Conservation (phyloP, 2,329 filamentous ascomycete genomes). For the Fusarium robinianum region DNA sequence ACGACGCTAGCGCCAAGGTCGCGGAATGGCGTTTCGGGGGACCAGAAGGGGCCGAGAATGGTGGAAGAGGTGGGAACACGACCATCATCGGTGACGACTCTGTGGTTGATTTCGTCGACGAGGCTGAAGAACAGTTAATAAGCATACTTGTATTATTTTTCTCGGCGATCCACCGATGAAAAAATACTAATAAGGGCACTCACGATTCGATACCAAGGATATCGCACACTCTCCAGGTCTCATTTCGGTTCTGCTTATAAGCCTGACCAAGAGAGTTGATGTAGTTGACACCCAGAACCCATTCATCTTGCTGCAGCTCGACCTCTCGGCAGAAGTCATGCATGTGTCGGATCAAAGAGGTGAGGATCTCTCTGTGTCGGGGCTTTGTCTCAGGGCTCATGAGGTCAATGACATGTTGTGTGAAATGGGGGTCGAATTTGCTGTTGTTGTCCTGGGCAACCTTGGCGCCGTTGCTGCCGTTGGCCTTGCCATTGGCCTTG, state of each 20-base stretch:
- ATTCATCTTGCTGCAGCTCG: constrained; percentile 76
- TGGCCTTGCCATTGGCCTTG: too few species aligned
- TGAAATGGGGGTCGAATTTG: constrained; percentile 77
- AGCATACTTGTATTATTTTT: background rate
- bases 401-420: constrained; percentile 70
- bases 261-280: constrained; percentile 75
- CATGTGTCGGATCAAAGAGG: constrained; percentile 69
- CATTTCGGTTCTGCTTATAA: constrained; percentile 70
- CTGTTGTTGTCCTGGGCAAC: constrained; percentile 4
- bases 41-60: constrained; percentile 81
- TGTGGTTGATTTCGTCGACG: constrained; percentile 62
- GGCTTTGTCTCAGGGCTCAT: constrained; percentile 72
- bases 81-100: constrained; percentile 63
- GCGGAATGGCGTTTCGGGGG: constrained; percentile 73
- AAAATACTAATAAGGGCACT: constrained; percentile 37
- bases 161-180: too few species aligned
- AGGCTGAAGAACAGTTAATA: constrained; percentile 11
- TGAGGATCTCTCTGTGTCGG: constrained; percentile 66
- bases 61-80: constrained; percentile 72
- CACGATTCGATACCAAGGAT: constrained; percentile 74
- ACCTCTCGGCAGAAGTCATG: constrained; percentile 80
- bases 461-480: constrained; percentile 17
- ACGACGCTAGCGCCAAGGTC: constrained; percentile 69
- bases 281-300: constrained; percentile 75
- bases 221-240: constrained; percentile 73